Evolutionary conservation across 306 rosid genomes (phyloP), one percentile per base, ranked within the genome.

Genomic region (Lathyrus aphaca): DNA sequence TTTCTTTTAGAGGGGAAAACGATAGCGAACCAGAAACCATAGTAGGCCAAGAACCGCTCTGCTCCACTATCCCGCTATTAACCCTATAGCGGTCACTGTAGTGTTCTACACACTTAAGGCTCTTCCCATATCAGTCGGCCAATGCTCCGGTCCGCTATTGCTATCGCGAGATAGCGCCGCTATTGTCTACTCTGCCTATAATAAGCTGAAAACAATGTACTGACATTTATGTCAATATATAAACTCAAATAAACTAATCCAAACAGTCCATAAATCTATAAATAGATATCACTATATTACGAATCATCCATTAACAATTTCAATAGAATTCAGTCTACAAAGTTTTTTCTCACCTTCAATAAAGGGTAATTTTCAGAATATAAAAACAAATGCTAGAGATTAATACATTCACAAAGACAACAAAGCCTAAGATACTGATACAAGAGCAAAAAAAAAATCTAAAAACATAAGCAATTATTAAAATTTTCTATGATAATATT

Each of bases 401-500:
- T 44, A 77, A 48, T 4, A 29, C 55, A 64, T 10, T 25, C 19
- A 61, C 10, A 8, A 23, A 69, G 39, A 25, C 11, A 61, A 37
- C 23, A 51, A 15, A 68, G 30, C 60, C 42, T 46, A 37, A 60
- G 51, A 60, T 15, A 48, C 61, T 6, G 39, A 35, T 35, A 35
- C 10, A 35, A 35, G 1, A 6, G 5, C 4, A 4, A 6, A 32
- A 6, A 32, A 30, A 37, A 27, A 69, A 73, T 60, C 46, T 60
- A 60, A 23, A 23, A 77, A 64, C 54, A 51, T 55, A 69, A 54
- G 16, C 60, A 54, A 54, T 2, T 35, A 35, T 35, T 35, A 6
- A 35, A 35, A 35, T 35, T 35, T 7, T 35, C 39, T 35, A 35
- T 35, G 39, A 35, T 25, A 3, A 1, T 35, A 2, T 1, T 35